Percentiles rank a stretch among this genome's conserved stretches.
These are phyloP conservation scores for Domatiomyces catenatus DNA, from an alignment of 2,329 filamentous ascomycete species.

Conservation along the genomic window DNA sequence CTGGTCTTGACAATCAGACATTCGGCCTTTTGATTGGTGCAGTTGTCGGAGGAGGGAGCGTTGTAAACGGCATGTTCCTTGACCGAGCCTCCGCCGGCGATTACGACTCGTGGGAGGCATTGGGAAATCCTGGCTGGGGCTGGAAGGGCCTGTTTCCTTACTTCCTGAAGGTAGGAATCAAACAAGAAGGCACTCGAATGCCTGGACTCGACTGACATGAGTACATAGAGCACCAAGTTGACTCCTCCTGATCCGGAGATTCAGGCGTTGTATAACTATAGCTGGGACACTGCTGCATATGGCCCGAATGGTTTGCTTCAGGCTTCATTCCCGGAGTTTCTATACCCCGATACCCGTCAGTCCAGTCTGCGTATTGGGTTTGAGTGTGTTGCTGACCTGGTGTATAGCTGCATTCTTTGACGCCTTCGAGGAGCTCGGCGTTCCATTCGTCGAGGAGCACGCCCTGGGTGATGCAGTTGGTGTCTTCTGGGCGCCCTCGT, in stretches of 20 bases:
- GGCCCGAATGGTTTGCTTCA: conserved; percentile 34
- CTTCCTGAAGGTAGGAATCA: conserved; percentile 27
- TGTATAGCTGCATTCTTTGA: conserved; percentile 20
- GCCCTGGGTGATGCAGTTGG: conserved; percentile 24
- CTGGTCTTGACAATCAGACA: conserved; percentile 16
- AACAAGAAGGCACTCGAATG: not conserved
- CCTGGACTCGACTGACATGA: not conserved
- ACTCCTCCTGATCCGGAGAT: conserved; percentile 24
- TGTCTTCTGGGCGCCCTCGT: conserved; percentile 24
- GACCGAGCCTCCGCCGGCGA: conserved; percentile 19
- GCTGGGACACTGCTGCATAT: conserved; percentile 26
- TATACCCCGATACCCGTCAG: conserved; percentile 13
- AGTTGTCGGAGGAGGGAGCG: conserved; percentile 27
- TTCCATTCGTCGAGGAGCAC: conserved; percentile 25
- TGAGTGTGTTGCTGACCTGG: not conserved
- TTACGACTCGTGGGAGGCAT: conserved; percentile 28
- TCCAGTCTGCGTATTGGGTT: not conserved
- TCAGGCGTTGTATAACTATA: conserved; percentile 23
- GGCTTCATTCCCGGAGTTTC: conserved; percentile 29
- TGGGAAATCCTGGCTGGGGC: conserved; percentile 28
- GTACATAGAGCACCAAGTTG: conserved; percentile 22
- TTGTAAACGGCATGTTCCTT: conserved; percentile 22
- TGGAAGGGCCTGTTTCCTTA: conserved; percentile 31
- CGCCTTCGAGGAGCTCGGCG: conserved; percentile 24
- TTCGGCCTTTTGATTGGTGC: conserved; percentile 21